phyloP scores from a whole-genome alignment of 2,329 filamentous ascomycete genomes.

The Tolypocladium sp. region DNA sequence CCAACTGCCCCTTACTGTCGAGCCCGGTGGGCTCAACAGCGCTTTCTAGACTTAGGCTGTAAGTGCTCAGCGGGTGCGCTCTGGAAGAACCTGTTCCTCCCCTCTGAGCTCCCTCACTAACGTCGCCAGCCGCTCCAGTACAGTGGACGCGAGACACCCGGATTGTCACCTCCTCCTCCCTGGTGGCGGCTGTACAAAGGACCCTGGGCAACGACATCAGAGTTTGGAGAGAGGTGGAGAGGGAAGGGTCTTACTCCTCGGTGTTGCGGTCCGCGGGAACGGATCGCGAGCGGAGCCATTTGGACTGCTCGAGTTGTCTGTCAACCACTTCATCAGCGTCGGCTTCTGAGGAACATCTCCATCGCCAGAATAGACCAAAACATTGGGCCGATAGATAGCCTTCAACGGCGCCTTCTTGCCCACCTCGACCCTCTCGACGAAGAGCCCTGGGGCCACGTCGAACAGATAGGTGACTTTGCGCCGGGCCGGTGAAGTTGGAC shows the following conservation, averaged over 20 bases:
- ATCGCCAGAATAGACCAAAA: constrained; percentile 20
- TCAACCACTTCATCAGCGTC: constrained; percentile 24
- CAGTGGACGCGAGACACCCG: neutral
- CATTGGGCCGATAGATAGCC: constrained; percentile 23
- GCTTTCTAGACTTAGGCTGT: no score
- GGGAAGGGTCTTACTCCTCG: constrained; percentile 18
- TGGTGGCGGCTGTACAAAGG: constrained; percentile 1
- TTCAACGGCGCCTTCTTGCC: constrained; percentile 21
- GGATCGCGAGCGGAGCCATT: constrained; percentile 6
- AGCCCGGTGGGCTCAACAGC: no score
- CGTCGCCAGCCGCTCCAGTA: neutral
- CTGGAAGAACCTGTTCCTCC: neutral
- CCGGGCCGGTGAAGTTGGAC: constrained; percentile 16
- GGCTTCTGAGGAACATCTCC: constrained; percentile 16
- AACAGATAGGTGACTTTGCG: constrained; percentile 24
- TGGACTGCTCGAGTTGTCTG: constrained; percentile 15
- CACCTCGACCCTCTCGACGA: constrained; percentile 24
- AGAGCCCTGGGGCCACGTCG: constrained; percentile 26
- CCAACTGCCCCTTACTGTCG: no score
- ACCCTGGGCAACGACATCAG: constrained; percentile 17
- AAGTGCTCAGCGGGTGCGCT: neutral
- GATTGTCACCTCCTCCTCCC: neutral
- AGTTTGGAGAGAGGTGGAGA: constrained; percentile 11
- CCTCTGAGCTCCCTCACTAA: neutral
- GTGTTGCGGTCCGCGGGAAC: constrained; percentile 8